Evolutionary conservation across 345 rosid species (phyloP).

Genomic region (Ailanthus altissimus): DNA sequence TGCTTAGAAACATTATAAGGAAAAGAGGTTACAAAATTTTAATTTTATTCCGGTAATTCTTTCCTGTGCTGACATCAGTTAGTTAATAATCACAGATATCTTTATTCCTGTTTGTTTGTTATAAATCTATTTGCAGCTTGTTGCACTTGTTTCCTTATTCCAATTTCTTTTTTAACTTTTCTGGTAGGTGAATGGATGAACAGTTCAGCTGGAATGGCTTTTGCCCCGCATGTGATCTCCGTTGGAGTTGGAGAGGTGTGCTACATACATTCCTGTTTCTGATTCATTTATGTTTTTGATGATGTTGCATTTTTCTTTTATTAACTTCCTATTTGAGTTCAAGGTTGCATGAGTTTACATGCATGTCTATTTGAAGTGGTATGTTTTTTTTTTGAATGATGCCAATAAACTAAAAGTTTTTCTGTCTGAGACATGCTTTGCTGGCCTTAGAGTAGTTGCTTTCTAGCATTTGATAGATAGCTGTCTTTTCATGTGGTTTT

Average conservation of each 20-base stretch:
- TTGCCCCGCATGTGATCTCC: slow-evolving; percentile 88
- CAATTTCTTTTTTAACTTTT: slow-evolving; percentile 16
- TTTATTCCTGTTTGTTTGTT: not conserved
- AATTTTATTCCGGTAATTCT: not conserved
- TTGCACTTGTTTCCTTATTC: not conserved
- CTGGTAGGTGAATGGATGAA: slow-evolving; percentile 99
- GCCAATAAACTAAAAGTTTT: not conserved
- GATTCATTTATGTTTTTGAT: not conserved
- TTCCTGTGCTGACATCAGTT: not conserved
- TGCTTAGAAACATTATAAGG: not conserved
- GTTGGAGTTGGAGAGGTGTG: slow-evolving; percentile 86
- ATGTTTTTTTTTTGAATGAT: not conserved
- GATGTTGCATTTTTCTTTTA: slow-evolving; percentile 11
- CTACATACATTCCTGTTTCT: slow-evolving; percentile 11
- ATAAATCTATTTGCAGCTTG: not conserved
- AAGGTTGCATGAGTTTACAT: not conserved
- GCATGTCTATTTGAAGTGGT: not conserved
- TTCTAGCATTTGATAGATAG: not conserved
- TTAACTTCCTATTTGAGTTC: not conserved
- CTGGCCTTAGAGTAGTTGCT: not conserved
- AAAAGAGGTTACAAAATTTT: not conserved
- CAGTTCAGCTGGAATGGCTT: slow-evolving; percentile 89
- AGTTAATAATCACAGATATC: not conserved
- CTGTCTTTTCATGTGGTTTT: not conserved
- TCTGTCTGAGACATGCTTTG: not conserved